phyloP scores from a whole-genome alignment of 2,329 filamentous ascomycete genomes.

The Claviceps pazoutovae region DNA sequence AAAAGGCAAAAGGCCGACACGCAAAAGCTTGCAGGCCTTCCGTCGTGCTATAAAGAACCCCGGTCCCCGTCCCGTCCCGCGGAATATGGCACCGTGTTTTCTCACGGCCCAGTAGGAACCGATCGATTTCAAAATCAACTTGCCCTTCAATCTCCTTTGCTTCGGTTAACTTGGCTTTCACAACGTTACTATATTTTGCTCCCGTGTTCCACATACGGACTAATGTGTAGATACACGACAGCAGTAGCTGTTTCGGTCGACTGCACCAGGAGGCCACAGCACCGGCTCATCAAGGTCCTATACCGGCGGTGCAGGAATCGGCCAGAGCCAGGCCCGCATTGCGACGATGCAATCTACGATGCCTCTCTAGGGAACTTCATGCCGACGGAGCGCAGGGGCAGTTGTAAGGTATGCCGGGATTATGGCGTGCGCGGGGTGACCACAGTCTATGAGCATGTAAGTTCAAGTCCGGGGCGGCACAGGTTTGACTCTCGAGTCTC shows the following conservation, averaged over 20 bases:
- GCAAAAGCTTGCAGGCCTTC: too few relatives aligned
- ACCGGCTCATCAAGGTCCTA: constrained; percentile 1
- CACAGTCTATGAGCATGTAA: constrained; percentile 2
- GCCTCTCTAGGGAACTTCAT: background rate
- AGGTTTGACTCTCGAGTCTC: too few relatives aligned
- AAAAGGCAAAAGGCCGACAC: too few relatives aligned
- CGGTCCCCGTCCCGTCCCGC: too few relatives aligned
- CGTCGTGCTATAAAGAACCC: too few relatives aligned
- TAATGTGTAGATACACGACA: constrained; percentile 1
- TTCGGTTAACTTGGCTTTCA: too few relatives aligned
- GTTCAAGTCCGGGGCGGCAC: background rate
- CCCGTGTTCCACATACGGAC: too few relatives aligned
- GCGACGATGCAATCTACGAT: background rate
- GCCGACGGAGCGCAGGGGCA: background rate
- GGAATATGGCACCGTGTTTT: too few relatives aligned
- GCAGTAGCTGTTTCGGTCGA: background rate
- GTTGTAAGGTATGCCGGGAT: constrained; percentile 3
- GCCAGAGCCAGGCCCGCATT: constrained; percentile 1
- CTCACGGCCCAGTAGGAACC: too few relatives aligned
- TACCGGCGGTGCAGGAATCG: background rate
- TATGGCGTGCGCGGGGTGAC: constrained; percentile 1
- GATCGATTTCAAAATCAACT: too few relatives aligned
- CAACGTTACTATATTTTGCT: too few relatives aligned
- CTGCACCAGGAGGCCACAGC: constrained; percentile 1
- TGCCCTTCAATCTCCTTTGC: too few relatives aligned